phyloP scores from a whole-genome alignment of 2,329 filamentous ascomycete species.

The Fusarium irregulare region DNA sequence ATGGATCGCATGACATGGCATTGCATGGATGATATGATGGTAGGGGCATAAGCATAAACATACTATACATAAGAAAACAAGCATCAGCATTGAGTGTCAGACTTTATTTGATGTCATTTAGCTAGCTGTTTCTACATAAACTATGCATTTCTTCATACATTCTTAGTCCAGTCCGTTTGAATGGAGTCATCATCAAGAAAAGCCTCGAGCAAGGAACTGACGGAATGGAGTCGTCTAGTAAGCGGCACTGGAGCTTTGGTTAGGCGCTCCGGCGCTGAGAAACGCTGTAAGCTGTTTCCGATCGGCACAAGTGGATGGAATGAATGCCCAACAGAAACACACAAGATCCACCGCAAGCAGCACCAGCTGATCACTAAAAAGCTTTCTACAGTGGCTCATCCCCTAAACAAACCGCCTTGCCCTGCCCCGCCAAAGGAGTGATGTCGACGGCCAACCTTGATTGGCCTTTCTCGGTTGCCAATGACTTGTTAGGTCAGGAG shows the following conservation, averaged over 20 bases:
- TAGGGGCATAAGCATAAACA: conserved; percentile 19
- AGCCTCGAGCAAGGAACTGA: conserved; percentile 8
- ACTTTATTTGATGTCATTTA: conserved; percentile 21
- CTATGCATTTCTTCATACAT: not conserved
- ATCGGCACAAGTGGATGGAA: conserved; percentile 22
- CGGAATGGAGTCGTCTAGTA: conserved; percentile 9
- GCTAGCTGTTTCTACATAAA: conserved; percentile 5
- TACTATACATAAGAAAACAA: not conserved
- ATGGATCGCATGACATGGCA: conserved; percentile 19
- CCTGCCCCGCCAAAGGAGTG: conserved; percentile 23
- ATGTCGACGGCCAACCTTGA: conserved; percentile 34
- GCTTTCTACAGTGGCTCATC: not conserved
- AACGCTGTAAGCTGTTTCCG: not conserved
- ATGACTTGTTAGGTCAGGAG: conserved; percentile 15
- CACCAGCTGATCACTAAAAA: conserved; percentile 16
- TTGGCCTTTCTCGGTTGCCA: conserved; percentile 23
- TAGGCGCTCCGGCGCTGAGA: not conserved
- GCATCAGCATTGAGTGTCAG: conserved; percentile 10
- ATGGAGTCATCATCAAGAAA: conserved; percentile 15
- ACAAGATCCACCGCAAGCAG: conserved; percentile 11
- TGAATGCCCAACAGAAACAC: conserved; percentile 28
- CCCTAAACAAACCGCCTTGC: conserved; percentile 23
- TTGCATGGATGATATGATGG: conserved; percentile 22
- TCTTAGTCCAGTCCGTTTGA: not conserved
- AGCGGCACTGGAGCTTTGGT: not conserved